These are phyloP conservation scores for Aspergillus conjunctus DNA, from an alignment of 495 filamentous ascomycete genomes.

Conservation along the genomic window DNA sequence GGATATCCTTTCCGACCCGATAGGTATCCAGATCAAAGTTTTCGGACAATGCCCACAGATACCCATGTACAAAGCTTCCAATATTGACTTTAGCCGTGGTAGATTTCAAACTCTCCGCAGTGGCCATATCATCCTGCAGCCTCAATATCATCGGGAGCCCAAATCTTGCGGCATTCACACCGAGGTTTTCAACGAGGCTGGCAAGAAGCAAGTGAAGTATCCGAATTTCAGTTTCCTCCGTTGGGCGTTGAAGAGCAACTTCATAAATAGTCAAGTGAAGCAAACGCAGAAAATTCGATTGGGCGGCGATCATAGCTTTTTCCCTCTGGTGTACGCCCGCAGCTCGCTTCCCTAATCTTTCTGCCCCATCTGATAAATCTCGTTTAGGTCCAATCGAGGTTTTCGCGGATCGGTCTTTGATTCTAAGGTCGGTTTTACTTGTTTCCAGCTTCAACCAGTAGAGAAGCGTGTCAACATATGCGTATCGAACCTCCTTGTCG, in stretches of 20 bases:
- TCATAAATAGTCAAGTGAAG: conserved; percentile 88
- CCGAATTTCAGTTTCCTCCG: conserved; percentile 70
- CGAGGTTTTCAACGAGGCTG: conserved; percentile 71
- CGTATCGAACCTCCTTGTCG: conserved; percentile 72
- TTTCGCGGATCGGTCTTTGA: conserved; percentile 58
- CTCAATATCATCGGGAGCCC: conserved; percentile 86
- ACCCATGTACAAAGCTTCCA: conserved; percentile 83
- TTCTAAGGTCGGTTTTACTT: conserved; percentile 62
- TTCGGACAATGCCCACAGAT: conserved; percentile 76
- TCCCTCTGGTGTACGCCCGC: conserved; percentile 51
- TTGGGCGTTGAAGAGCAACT: conserved; percentile 69
- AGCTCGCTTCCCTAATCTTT: conserved; percentile 60
- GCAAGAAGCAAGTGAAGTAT: conserved; percentile 74
- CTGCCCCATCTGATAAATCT: conserved; percentile 30
- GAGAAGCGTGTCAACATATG: conserved; percentile 78
- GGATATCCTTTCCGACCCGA: conserved; percentile 64
- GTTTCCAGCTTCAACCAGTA: conserved; percentile 84
- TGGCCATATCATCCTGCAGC: conserved; percentile 80
- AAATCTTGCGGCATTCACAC: conserved; percentile 78
- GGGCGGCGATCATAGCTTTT: conserved; percentile 54
- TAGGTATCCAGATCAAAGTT: conserved; percentile 75
- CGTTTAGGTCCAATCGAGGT: conserved; percentile 36
- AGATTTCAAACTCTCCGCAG: conserved; percentile 53
- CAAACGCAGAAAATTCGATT: conserved; percentile 76
- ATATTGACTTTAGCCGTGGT: conserved; percentile 69